Percentiles rank a stretch among this genome's conserved stretches.
Evolutionary conservation across 2,329 filamentous ascomycete genomes (phyloP).

Genomic region (Huntiella savannae): DNA sequence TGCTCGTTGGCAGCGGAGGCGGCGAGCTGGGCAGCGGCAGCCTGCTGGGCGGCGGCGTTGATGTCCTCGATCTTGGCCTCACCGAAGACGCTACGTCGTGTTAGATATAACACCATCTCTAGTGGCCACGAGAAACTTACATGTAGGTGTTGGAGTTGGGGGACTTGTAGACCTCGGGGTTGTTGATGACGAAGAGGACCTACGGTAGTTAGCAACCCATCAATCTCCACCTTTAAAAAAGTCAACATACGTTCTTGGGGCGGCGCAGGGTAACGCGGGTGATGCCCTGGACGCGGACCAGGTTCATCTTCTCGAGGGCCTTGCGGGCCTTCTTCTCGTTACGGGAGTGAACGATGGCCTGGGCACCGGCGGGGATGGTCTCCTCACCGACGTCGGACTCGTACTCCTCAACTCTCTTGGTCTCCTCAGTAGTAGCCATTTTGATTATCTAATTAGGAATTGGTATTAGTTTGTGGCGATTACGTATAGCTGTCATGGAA

Average conservation of each 20-base stretch:
- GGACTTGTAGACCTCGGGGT: conserved; percentile 98
- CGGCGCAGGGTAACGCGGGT: conserved; percentile 93
- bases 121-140: conserved; percentile 35
- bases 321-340: conserved; percentile 99
- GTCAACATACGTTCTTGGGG: conserved; percentile 84
- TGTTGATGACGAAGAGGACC: conserved; percentile 99
- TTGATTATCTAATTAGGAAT: conserved; percentile 18
- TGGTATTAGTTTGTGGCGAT: neutral
- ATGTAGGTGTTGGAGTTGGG: conserved; percentile 99
- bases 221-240: neutral
- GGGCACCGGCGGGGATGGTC: conserved; percentile 61
- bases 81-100: conserved; percentile 64
- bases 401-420: conserved; percentile 58
- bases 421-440: conserved; percentile 90
- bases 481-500: neutral
- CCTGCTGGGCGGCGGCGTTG: conserved; percentile 93
- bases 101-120: neutral
- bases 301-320: conserved; percentile 93
- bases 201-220: conserved; percentile 20
- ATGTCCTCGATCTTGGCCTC: conserved; percentile 99
- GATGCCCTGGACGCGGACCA: conserved; percentile 92
- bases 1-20: conserved; percentile 48
- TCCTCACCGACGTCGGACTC: conserved; percentile 63
- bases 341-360: conserved; percentile 85
- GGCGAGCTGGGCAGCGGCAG: conserved; percentile 87